These are phyloP conservation scores for Cutaneotrichosporon sp. DNA, from an alignment of 1,284 basidiomycete species.

Conservation along the genomic window DNA sequence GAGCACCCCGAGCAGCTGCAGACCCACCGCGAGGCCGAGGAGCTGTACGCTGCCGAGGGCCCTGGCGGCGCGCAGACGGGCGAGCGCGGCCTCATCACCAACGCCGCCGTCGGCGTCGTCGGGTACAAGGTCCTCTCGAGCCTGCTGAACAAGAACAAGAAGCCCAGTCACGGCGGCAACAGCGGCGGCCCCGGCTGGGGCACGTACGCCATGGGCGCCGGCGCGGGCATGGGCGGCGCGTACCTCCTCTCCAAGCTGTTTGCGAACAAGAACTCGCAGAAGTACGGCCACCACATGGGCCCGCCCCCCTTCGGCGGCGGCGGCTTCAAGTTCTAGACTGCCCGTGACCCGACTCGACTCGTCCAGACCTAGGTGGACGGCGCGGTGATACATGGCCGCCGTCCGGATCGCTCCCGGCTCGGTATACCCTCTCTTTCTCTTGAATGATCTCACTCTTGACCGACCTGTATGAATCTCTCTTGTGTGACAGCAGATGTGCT, in stretches of 20 bases:
- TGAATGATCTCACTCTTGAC: too few relatives aligned
- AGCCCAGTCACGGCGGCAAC: conserved; percentile 8
- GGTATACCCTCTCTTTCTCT: neutral
- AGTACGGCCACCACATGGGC: conserved; percentile 34
- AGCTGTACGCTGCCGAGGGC: conserved; percentile 17
- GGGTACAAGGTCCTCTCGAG: conserved; percentile 21
- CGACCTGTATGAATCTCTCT: too few relatives aligned
- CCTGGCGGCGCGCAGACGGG: conserved; percentile 19
- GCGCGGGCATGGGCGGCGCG: conserved; percentile 12
- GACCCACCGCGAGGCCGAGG: conserved; percentile 14
- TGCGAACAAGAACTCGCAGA: conserved; percentile 18
- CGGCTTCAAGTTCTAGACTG: neutral
- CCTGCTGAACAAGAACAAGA: conserved; percentile 14
- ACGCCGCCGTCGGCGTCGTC: conserved; percentile 9
- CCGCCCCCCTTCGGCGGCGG: conserved; percentile 33
- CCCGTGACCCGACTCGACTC: too few relatives aligned
- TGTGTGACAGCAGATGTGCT: too few relatives aligned
- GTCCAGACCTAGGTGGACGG: neutral
- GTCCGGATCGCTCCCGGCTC: neutral
- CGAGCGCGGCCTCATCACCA: conserved; percentile 22
- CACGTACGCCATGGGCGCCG: conserved; percentile 5
- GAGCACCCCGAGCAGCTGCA: conserved; percentile 33
- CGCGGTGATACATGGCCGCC: neutral
- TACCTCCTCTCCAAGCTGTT: conserved; percentile 12
- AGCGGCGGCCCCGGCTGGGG: conserved; percentile 9